Conservation (phyloP, 176 grass and related monocot species). For the Phoenix roebelenii region DNA sequence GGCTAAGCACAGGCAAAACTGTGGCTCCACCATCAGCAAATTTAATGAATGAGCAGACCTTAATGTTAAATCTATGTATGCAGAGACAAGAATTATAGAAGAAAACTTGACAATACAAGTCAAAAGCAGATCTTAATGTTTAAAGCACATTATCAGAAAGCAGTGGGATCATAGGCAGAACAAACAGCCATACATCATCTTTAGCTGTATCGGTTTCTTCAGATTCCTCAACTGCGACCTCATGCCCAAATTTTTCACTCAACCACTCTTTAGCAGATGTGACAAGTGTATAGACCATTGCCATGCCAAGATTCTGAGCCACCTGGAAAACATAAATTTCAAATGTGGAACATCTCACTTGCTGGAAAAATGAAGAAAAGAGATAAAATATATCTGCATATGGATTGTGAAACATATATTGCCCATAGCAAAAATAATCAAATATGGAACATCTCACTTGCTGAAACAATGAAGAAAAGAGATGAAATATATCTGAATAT, state of each 20-base stretch:
- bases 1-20: no score
- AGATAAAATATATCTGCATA: not conserved
- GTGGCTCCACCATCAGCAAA: no score
- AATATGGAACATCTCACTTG: no score
- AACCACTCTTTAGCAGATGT: conserved; percentile 96
- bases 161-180: no score
- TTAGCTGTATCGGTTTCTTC: conserved; percentile 45
- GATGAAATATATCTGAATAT: not conserved
- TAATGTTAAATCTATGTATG: no score
- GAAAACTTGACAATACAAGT: no score
- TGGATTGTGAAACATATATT: not conserved
- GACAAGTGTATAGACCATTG: conserved; percentile 95
- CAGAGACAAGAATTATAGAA: no score
- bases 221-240: conserved; percentile 42
- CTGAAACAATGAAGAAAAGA: not conserved
- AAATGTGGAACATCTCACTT: no score
- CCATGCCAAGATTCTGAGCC: conserved; percentile 93
- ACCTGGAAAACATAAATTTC: conserved; percentile 27
- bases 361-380: not conserved
- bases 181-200: conserved; percentile 50
- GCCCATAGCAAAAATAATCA: no score
- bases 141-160: no score
- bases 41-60: no score
- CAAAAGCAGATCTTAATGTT: no score
- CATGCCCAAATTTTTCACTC: conserved; percentile 70